Evolutionary conservation across 805 yeast genomes (phyloP), one percentile per base, ranked within the genome.

Genomic region (Sporopachydermia lactativora): DNA sequence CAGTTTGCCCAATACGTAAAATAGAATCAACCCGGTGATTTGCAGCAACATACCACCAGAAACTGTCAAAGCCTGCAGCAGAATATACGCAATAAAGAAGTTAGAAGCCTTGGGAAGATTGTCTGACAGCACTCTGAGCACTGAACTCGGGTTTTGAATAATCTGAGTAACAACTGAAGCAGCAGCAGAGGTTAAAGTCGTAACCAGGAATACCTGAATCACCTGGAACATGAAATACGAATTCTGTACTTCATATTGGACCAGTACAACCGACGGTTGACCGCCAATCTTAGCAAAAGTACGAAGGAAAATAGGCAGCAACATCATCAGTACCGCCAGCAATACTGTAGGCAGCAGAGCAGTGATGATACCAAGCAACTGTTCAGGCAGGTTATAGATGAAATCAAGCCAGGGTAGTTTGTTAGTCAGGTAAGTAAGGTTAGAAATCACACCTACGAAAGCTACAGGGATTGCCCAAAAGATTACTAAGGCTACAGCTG

Each of bases 391-490:
- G 0, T 68, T 61, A 47, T 75, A 63, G 45, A 81, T 73, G 48
- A 75, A 80, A 13, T 53, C 57, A 46, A 81, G 65, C 60, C 73
- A 72, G 17, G 57, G 71, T 24, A 76, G 49, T 46, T 71, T 71
- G 43, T 74, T 64, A 4, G 77, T 77, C 51, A 81, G 62, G 49
- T 70, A 70, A 15, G 78, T 72, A 46, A 81, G 60, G 52, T 80
- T 80, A 3, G 88, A 79, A 43, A 81, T 65, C 52, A 76, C 53
- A 69, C 88, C 88, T 38, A 81, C 85, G 55, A 81, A 75, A 2
- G 88, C 79, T 35, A 79, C 85, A 11, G 89, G 89, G 47, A 80
- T 59, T 42, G 88, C 70, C 94, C 94, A 81, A 49, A 77, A 61
- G 19, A 75, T 52, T 40, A 79, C 65, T 36, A 78, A 50, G 1